A percentile compares a stretch with the other conserved stretches of the same genome.
Conservation (phyloP, 257 asterid genomes). For the Misopates orontium region DNA sequence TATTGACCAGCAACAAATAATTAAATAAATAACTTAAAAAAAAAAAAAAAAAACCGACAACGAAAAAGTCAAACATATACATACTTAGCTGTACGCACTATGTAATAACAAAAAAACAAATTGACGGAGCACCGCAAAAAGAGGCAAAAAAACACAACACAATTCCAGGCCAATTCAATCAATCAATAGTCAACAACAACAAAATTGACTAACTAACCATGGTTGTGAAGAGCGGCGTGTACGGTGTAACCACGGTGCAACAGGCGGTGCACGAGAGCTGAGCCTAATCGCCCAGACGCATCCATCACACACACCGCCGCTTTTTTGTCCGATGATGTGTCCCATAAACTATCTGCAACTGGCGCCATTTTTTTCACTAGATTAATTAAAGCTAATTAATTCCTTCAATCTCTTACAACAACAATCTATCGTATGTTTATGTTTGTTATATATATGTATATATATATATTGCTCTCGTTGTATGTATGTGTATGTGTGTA, state of each 20-base stretch:
- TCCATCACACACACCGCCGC: slow-evolving; percentile 81
- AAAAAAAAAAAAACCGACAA: not conserved
- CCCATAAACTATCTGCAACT: slow-evolving; percentile 36
- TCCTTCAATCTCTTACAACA: too few species aligned
- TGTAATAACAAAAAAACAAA: not conserved
- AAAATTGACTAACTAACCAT: slow-evolving; percentile 34
- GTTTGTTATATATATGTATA: too few species aligned
- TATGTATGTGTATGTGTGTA: too few species aligned
- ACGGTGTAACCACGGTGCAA: slow-evolving; percentile 77
- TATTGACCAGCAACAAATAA: not conserved
- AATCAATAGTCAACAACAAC: too few species aligned
- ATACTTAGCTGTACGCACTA: too few species aligned
- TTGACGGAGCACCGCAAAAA: not conserved
- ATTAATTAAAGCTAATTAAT: too few species aligned
- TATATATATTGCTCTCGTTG: too few species aligned
- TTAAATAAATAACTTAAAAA: not conserved
- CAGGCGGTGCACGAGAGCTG: slow-evolving; percentile 69
- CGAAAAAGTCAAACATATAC: not conserved
- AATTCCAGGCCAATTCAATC: too few species aligned
- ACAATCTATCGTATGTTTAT: too few species aligned
- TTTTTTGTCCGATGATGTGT: slow-evolving; percentile 33
- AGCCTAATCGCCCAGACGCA: slow-evolving; percentile 73
- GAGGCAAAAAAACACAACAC: not conserved
- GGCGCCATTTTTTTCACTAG: not conserved
- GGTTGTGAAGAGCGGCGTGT: slow-evolving; percentile 78